Conservation (phyloP, 805 yeast genomes). For the Naumovozyma baii region DNA sequence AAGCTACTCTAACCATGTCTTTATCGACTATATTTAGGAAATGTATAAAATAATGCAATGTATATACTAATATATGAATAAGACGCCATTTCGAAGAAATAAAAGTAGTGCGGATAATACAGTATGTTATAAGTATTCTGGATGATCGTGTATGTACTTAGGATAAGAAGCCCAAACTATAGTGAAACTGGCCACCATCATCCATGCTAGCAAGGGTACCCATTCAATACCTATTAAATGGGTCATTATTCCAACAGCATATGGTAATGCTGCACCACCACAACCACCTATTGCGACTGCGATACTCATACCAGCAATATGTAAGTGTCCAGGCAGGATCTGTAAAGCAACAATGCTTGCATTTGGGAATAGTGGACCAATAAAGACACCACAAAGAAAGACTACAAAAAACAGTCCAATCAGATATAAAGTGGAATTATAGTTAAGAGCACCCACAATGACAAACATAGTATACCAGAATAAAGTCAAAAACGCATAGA, state of each 20-base stretch:
- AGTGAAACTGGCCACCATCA: conserved; percentile 14
- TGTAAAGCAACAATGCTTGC: conserved; percentile 56
- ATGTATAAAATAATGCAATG: too few species aligned
- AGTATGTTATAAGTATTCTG: conserved; percentile 15
- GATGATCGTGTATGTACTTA: conserved; percentile 15
- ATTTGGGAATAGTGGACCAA: conserved; percentile 70
- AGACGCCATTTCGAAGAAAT: too few species aligned
- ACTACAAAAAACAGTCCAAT: conserved; percentile 17
- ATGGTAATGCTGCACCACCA: conserved; percentile 73
- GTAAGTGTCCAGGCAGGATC: conserved; percentile 48
- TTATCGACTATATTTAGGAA: too few species aligned
- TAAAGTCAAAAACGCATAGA: conserved; percentile 29
- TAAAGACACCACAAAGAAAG: conserved; percentile 45
- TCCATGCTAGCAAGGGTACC: conserved; percentile 23
- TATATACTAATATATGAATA: too few species aligned
- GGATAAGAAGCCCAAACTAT: conserved; percentile 25
- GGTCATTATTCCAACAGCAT: conserved; percentile 41
- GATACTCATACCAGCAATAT: conserved; percentile 61
- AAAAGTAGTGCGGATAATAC: too few species aligned
- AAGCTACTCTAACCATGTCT: too few species aligned
- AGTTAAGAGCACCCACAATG: conserved; percentile 14
- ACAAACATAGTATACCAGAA: conserved; percentile 29
- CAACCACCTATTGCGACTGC: conserved; percentile 74
- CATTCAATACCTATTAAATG: conserved; percentile 20
- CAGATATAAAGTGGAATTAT: conserved; percentile 13